Evolutionary conservation across 306 rosid genomes (phyloP).

Genomic region (Pachyrhizus erosus): DNA sequence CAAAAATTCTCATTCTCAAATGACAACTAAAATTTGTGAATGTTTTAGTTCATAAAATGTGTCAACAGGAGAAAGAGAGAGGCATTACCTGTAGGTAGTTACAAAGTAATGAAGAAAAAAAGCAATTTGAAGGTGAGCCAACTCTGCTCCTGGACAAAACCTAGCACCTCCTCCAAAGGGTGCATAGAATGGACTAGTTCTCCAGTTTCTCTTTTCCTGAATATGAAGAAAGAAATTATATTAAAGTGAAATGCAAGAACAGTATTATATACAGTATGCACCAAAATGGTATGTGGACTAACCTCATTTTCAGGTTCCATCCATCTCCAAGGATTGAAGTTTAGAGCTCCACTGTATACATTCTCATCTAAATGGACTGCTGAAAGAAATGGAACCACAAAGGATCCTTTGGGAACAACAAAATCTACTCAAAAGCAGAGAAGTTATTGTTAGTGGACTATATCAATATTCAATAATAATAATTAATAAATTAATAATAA

Average conservation of each 20-base stretch:
- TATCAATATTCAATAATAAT: no score
- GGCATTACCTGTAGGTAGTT: conserved; percentile 63
- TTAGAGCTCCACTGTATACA: conserved; percentile 66
- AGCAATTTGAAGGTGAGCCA: conserved; percentile 93
- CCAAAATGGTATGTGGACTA: conserved; percentile 20
- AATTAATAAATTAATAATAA: no score
- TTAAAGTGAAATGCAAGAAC: background rate
- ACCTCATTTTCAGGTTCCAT: conserved; percentile 83
- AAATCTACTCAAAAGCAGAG: conserved; percentile 59
- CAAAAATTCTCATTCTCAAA: background rate
- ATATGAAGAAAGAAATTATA: background rate
- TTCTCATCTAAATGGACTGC: conserved; percentile 93
- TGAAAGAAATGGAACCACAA: conserved; percentile 94
- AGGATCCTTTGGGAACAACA: conserved; percentile 85
- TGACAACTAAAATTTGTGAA: background rate
- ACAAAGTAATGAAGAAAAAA: conserved; percentile 81
- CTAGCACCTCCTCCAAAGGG: conserved; percentile 98
- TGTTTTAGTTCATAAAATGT: background rate
- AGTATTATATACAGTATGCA: background rate
- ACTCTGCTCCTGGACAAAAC: conserved; percentile 94
- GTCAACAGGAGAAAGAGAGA: background rate
- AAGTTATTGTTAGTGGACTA: background rate
- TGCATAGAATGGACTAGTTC: conserved; percentile 76
- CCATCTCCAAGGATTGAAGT: conserved; percentile 98
- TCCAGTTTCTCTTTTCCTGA: conserved; percentile 88